Evolutionary conservation across 2,329 filamentous ascomycete species (phyloP), one percentile per base, ranked within the genome.

Genomic region (Talaromyces sp.): DNA sequence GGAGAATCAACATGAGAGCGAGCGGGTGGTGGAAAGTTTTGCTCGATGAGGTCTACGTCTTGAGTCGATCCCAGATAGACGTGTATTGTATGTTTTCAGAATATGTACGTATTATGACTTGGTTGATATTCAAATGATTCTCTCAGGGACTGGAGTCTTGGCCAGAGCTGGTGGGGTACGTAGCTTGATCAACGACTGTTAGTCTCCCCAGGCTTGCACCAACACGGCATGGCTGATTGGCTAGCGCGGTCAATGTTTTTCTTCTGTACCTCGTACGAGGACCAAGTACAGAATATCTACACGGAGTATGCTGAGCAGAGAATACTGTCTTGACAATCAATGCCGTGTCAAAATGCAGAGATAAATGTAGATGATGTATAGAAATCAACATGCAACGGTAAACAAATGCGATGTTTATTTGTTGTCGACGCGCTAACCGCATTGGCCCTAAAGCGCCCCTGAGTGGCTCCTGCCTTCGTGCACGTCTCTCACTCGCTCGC

Each of bases 1-100:
- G 58, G 79, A 81, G 70, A 73, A 72, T 53, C 58, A 64, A 19
- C 43, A 54, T 38, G 71, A 72, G 64, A 66, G 65, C 31, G 70
- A 68, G 59, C 65, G 65, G 13, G 67, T 65, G 56, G 70, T 71
- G 17, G 71, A 74, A 61, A 72, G 71, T 49, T 60, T 17, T 29
- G 49, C 61, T 34, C 45, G 47, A 43, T 67, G 49, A 60, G n/a
- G n/a, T 15, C 11, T 36, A n/a, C 15, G 17, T 36, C 49, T 54
- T 13, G 49, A 43, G 7, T 38, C 34, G 1, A 58, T 38, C 29
- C 29, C 47, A 29, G 47, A 5, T 31, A 53, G 54, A 60, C 40
- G 38, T 43, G 58, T 53, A 53, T 31, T 54, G 27, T 54, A 31
- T 54, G 13, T 17, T 17, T 13, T 45, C 7, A 40, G 38, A 40